A percentile compares a stretch with the other conserved stretches of the same genome.
phyloP scores from a whole-genome alignment of 345 rosid genomes.

The Leavenworthia alabamica region DNA sequence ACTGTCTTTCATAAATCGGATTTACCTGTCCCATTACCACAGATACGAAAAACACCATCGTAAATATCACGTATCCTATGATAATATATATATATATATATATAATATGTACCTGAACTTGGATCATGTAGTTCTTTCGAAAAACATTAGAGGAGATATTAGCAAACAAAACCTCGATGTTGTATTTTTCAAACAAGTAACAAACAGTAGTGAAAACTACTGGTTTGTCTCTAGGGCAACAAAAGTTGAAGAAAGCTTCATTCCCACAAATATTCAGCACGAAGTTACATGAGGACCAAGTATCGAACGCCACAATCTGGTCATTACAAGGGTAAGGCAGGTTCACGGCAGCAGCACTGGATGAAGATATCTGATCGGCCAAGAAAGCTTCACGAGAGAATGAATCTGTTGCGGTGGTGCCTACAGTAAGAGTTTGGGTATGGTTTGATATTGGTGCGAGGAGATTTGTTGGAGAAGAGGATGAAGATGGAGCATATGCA shows the following conservation, averaged over 20 bases:
- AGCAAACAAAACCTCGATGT: slow-evolving; percentile 48
- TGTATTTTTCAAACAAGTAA: slow-evolving; percentile 51
- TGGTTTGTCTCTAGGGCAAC: slow-evolving; percentile 36
- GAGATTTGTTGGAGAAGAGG: slow-evolving; percentile 25
- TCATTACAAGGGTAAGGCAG: slow-evolving; percentile 34
- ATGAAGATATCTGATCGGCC: slow-evolving; percentile 44
- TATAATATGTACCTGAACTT: slow-evolving; percentile 41
- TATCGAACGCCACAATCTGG: slow-evolving; percentile 35
- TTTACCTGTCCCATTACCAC: slow-evolving; percentile 12
- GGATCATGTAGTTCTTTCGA: slow-evolving; percentile 48
- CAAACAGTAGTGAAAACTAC: slow-evolving; percentile 48
- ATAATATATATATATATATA: not conserved
- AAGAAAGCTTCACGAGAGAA: slow-evolving; percentile 43
- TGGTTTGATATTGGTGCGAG: slow-evolving; percentile 24
- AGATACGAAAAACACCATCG: not conserved
- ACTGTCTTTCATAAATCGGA: slow-evolving; percentile 20
- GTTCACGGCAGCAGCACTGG: not conserved
- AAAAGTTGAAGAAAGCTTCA: slow-evolving; percentile 53
- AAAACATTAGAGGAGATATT: slow-evolving; percentile 38
- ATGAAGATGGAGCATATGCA: slow-evolving; percentile 31
- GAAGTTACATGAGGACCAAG: slow-evolving; percentile 56
- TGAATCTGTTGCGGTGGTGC: slow-evolving; percentile 4
- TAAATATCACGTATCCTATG: not conserved
- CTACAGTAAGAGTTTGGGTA: slow-evolving; percentile 2
- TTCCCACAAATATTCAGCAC: slow-evolving; percentile 53